Conservation (phyloP, 2,329 filamentous ascomycete species). For the Fusarium irregulare region DNA sequence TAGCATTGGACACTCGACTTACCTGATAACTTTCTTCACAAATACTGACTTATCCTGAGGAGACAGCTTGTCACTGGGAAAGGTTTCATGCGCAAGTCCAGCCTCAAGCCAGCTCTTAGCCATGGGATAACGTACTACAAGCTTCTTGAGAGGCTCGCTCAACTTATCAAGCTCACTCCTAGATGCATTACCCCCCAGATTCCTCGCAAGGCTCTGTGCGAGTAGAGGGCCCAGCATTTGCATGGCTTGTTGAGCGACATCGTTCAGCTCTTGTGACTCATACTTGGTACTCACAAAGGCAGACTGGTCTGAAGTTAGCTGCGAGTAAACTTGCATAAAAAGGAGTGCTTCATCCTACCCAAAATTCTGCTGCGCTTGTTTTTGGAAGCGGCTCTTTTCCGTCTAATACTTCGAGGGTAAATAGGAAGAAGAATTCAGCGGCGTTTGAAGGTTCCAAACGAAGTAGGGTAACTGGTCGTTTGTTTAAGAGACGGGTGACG, state of each 20-base stretch:
- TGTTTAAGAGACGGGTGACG: slow-evolving; percentile 70
- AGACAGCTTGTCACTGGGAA: slow-evolving; percentile 70
- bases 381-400: slow-evolving; percentile 82
- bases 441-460: slow-evolving; percentile 64
- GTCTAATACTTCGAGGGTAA: slow-evolving; percentile 75
- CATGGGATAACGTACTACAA: slow-evolving; percentile 66
- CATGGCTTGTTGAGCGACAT: slow-evolving; percentile 62
- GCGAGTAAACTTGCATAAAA: no score
- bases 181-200: slow-evolving; percentile 74
- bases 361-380: slow-evolving; percentile 77
- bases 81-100: slow-evolving; percentile 65
- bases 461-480: slow-evolving; percentile 71
- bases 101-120: slow-evolving; percentile 72
- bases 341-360: slow-evolving; percentile 62
- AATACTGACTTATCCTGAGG: slow-evolving; percentile 71
- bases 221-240: slow-evolving; percentile 70
- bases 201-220: slow-evolving; percentile 69
- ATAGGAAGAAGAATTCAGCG: slow-evolving; percentile 76
- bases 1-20: neutral
- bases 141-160: slow-evolving; percentile 76
- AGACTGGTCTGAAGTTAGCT: slow-evolving; percentile 53
- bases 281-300: slow-evolving; percentile 63
- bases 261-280: slow-evolving; percentile 56
- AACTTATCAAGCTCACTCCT: slow-evolving; percentile 79
- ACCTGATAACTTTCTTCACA: slow-evolving; percentile 73